Base-by-base conservation (phyloP, 768 basidiomycete species). In the Asterophora parasitica region DNA sequence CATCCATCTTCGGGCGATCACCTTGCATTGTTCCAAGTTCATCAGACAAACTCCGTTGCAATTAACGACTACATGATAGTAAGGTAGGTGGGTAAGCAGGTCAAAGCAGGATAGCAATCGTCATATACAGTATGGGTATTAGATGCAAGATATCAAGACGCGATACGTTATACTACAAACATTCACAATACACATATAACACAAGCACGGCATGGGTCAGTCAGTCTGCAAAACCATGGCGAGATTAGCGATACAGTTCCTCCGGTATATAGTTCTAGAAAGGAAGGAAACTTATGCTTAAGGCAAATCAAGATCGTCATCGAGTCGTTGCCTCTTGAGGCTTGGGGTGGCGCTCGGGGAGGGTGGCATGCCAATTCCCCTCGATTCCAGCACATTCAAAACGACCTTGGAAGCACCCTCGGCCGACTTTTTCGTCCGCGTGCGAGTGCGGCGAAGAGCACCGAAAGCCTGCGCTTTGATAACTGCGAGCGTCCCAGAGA, bases 401-500 rank as follows among this genome's bases (percentile, higher is more conserved):
- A 88, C 87, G 51, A 85, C 83, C 52, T 81, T 84, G 27, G 85
- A 80, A 32, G 80, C 73, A 16, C 69, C 82, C 53, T 88, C 88
- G 35, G 85, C 77, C 31, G 80, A 69, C 64, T 79, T 83, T 72
- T 85, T 91, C 42, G 79, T 76, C 51, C 85, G 77, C 35, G 83
- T 75, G 49, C 89, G 80, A 46, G 88, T 85, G 64, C 89, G 76
- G 43, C 89, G 83, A 54, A 90, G 71, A 15, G 87, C 87, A 27
- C 89, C 90, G 62, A 92, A 92, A 32, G 90, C 84, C 62, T 92
- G 88, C 35, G 89, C 89, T 69, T 92, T 92, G 69, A 92, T 90
- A 48, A 92, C 88, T 44, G 90, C 89, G 39, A 92, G 78, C 26
- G 90, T 92, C 19, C 86, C 85, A 42, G 85, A 88, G 60, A 89